Conservation (phyloP, 1,139 yeast genomes). For the Insectozyma bohioensis region DNA sequence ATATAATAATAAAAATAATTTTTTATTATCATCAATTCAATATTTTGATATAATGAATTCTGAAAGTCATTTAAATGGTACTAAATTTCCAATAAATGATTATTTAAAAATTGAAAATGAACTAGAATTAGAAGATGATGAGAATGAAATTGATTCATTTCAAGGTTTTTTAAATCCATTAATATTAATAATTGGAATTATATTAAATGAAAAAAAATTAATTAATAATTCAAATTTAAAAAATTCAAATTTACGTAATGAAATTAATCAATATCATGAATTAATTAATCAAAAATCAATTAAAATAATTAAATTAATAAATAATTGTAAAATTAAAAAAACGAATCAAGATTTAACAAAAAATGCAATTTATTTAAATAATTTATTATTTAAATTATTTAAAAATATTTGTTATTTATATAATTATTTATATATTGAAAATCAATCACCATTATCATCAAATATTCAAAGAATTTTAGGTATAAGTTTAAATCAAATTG, state of each 20-base stretch:
- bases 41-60: constrained; percentile 21
- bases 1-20: constrained; percentile 18
- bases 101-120: constrained; percentile 12
- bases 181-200: constrained; percentile 18
- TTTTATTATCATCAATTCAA: constrained; percentile 19
- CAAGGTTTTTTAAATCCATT: constrained; percentile 18
- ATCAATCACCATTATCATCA: constrained; percentile 4
- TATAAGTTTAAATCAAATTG: constrained; percentile 3
- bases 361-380: constrained; percentile 6
- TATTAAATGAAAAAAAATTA: constrained; percentile 6
- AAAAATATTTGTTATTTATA: constrained; percentile 4
- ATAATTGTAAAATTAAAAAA: neutral
- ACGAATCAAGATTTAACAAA: neutral
- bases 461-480: constrained; percentile 5
- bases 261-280: neutral
- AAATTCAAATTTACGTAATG: neutral
- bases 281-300: neutral
- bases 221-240: neutral
- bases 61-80: constrained; percentile 15
- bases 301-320: neutral
- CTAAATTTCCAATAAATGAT: constrained; percentile 14
- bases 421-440: constrained; percentile 4
- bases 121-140: neutral
- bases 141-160: constrained; percentile 21
- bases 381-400: constrained; percentile 4